phyloP scores from a whole-genome alignment of 306 rosid genomes.

The Prunus mongolica region DNA sequence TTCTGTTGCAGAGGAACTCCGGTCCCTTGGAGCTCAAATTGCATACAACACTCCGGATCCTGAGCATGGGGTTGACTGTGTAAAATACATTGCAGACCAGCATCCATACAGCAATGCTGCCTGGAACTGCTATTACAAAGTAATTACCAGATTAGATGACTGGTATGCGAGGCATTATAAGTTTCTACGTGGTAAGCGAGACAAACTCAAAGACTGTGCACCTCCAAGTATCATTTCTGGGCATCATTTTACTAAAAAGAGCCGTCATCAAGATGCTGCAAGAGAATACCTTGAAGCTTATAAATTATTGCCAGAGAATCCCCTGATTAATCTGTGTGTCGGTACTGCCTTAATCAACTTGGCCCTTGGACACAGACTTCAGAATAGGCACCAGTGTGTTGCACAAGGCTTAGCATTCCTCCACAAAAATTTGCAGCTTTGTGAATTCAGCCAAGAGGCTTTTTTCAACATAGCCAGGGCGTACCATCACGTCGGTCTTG shows the following conservation, averaged over 20 bases:
- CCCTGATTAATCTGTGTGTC: conserved; percentile 81
- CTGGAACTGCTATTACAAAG: conserved; percentile 98
- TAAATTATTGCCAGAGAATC: conserved; percentile 63
- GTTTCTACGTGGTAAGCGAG: conserved; percentile 58
- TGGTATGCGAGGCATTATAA: conserved; percentile 72
- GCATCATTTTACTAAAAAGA: conserved; percentile 61
- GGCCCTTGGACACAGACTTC: conserved; percentile 82
- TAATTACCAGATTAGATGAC: conserved; percentile 71
- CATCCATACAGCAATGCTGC: conserved; percentile 77
- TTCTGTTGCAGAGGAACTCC: conserved; percentile 67
- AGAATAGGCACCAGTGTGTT: conserved; percentile 82
- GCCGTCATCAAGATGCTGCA: conserved; percentile 90
- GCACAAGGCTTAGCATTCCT: conserved; percentile 89
- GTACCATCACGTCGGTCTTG: conserved; percentile 78
- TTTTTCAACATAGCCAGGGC: conserved; percentile 81
- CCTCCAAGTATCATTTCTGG: conserved; percentile 76
- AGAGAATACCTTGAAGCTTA: conserved; percentile 90
- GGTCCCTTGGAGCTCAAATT: conserved; percentile 85
- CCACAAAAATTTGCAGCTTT: conserved; percentile 61
- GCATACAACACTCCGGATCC: conserved; percentile 84
- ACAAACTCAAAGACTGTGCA: conserved; percentile 61
- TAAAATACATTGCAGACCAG: conserved; percentile 72
- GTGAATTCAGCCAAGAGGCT: conserved; percentile 82
- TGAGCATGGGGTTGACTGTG: conserved; percentile 80
- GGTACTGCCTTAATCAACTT: conserved; percentile 86